phyloP scores from a whole-genome alignment of 1,284 basidiomycete genomes.

The Schizophyllum commune region DNA sequence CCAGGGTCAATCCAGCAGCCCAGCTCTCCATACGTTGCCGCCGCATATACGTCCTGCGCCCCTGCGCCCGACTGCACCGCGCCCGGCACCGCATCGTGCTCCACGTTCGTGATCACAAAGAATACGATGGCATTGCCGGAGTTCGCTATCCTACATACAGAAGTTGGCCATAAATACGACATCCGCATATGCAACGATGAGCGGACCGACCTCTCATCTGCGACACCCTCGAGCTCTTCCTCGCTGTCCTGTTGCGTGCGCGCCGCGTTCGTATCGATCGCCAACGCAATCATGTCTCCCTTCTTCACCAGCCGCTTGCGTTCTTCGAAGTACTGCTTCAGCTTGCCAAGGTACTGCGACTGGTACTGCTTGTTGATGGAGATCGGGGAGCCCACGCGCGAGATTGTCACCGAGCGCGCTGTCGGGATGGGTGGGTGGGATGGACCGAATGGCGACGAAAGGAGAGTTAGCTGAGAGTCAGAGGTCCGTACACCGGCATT shows the following conservation, averaged over 20 bases:
- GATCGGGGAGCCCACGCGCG: conserved; percentile 78
- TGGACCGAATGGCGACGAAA: conserved; percentile 48
- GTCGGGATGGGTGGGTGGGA: conserved; percentile 57
- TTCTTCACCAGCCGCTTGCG: conserved; percentile 60
- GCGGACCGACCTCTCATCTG: conserved; percentile 13
- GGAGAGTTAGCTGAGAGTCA: conserved; percentile 23
- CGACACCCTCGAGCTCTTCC: conserved; percentile 23
- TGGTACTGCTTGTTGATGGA: conserved; percentile 74
- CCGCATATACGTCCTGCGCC: conserved; percentile 37
- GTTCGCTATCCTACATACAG: background rate
- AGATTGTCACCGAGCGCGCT: conserved; percentile 70
- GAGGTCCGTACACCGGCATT: conserved; percentile 28
- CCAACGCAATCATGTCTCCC: conserved; percentile 76
- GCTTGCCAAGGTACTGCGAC: conserved; percentile 54
- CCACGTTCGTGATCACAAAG: conserved; percentile 77
- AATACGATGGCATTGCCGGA: conserved; percentile 28
- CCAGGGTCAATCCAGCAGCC: conserved; percentile 82
- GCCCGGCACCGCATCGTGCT: conserved; percentile 48
- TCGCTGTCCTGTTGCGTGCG: conserved; percentile 18
- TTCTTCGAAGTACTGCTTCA: conserved; percentile 63
- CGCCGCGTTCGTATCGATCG: conserved; percentile 50
- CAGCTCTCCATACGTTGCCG: conserved; percentile 56
- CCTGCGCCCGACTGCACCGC: conserved; percentile 6
- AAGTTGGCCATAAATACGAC: background rate
- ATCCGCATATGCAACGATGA: background rate